Conservation (phyloP, 768 basidiomycete species). For the Phylloporus rhodoxanthus region DNA sequence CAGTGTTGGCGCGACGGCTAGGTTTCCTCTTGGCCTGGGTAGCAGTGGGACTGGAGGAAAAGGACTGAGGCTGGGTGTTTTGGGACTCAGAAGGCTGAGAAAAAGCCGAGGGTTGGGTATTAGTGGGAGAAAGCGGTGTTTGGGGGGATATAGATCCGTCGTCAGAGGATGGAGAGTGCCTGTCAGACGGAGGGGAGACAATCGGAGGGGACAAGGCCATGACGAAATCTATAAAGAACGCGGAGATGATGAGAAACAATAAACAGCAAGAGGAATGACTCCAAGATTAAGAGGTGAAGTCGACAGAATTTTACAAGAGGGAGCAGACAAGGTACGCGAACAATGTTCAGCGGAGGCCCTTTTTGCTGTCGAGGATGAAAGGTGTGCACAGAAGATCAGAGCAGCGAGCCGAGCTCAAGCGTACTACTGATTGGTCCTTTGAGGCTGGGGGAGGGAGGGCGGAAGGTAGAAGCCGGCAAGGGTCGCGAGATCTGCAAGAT, state of each 20-base stretch:
- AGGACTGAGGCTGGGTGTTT: slow-evolving; percentile 20
- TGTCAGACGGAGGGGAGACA: slow-evolving; percentile 33
- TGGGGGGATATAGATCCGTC: slow-evolving; percentile 41
- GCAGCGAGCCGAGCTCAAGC: slow-evolving; percentile 73
- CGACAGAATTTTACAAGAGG: slow-evolving; percentile 24
- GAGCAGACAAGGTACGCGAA: slow-evolving; percentile 39
- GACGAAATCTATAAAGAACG: slow-evolving; percentile 15
- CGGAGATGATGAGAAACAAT: slow-evolving; percentile 7
- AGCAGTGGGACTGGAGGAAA: slow-evolving; percentile 17
- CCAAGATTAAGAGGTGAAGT: slow-evolving; percentile 14
- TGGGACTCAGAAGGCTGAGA: slow-evolving; percentile 25
- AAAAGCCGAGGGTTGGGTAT: slow-evolving; percentile 33
- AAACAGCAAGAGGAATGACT: not conserved
- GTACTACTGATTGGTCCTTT: slow-evolving; percentile 41
- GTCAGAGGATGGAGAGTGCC: slow-evolving; percentile 38
- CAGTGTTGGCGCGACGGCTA: slow-evolving; percentile 87
- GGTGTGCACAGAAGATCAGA: slow-evolving; percentile 27
- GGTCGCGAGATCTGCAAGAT: slow-evolving; percentile 77
- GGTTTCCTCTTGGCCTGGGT: slow-evolving; percentile 72
- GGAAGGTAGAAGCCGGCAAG: slow-evolving; percentile 77
- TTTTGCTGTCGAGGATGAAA: slow-evolving; percentile 18
- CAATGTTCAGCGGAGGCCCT: slow-evolving; percentile 38
- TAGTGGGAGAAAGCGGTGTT: slow-evolving; percentile 43
- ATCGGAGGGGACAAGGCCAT: slow-evolving; percentile 39
- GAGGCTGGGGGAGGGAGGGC: slow-evolving; percentile 32